Evolutionary conservation across 1,284 basidiomycete species (phyloP).

Genomic region (Omphalotus olearius): DNA sequence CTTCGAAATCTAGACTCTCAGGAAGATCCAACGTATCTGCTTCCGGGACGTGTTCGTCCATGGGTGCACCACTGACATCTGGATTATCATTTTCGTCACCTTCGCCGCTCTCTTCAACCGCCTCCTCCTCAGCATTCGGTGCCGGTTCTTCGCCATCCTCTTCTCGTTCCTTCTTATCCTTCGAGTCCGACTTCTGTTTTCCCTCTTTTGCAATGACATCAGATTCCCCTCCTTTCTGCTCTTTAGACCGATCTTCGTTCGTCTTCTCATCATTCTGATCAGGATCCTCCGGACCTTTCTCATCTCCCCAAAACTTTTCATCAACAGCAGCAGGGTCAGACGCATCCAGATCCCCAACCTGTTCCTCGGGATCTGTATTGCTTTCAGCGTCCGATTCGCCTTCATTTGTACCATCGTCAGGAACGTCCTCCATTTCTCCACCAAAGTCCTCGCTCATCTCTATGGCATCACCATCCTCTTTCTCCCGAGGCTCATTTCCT

Average conservation of each 20-base stretch:
- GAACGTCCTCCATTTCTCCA: slow-evolving; percentile 80
- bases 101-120: slow-evolving; percentile 24
- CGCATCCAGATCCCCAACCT: slow-evolving; percentile 81
- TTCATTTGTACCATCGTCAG: slow-evolving; percentile 55
- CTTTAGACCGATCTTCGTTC: slow-evolving; percentile 48
- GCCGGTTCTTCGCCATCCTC: slow-evolving; percentile 25
- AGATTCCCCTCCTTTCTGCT: slow-evolving; percentile 43
- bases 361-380: slow-evolving; percentile 74
- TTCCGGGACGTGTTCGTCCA: slow-evolving; percentile 72
- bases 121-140: slow-evolving; percentile 29
- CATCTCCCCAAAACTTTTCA: slow-evolving; percentile 96
- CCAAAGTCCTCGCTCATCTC: slow-evolving; percentile 79
- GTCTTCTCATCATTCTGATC: slow-evolving; percentile 47
- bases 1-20: slow-evolving; percentile 70
- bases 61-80: slow-evolving; percentile 55
- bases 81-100: slow-evolving; percentile 37
- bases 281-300: slow-evolving; percentile 50
- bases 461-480: slow-evolving; percentile 62
- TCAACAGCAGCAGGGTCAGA: slow-evolving; percentile 88
- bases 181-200: slow-evolving; percentile 27
- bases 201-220: slow-evolving; percentile 78
- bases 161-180: slow-evolving; percentile 33
- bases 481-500: slow-evolving; percentile 38
- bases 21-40: slow-evolving; percentile 81
- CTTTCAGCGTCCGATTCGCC: slow-evolving; percentile 48